Percentiles rank a stretch among this genome's conserved stretches.
phyloP scores from a whole-genome alignment of 176 grass and related monocot species.

The Phyllostachys edulis region DNA sequence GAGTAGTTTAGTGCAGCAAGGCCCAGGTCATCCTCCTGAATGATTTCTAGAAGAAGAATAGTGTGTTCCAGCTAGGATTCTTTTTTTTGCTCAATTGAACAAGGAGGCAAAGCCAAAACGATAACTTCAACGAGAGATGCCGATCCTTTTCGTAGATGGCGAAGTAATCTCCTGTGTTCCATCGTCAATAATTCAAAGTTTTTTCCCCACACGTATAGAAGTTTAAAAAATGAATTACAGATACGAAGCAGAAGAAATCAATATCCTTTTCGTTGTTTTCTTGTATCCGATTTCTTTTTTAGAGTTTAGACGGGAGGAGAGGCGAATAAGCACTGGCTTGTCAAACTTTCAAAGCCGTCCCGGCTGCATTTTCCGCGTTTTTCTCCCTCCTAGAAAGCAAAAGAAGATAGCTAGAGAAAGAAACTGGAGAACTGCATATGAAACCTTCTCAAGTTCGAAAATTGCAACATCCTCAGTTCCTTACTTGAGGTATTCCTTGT shows the following conservation, averaged over 20 bases:
- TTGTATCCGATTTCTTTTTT: neutral
- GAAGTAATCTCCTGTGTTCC: neutral
- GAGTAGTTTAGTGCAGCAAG: neutral
- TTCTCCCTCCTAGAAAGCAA: neutral
- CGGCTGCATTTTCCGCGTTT: neutral
- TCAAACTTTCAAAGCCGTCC: slow-evolving; percentile 4
- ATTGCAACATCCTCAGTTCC: neutral
- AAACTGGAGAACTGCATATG: neutral
- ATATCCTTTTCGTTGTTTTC: neutral
- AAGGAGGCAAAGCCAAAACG: slow-evolving; percentile 1
- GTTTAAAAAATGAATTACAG: neutral
- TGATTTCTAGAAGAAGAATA: slow-evolving; percentile 4
- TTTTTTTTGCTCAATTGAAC: slow-evolving; percentile 35
- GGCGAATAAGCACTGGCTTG: neutral
- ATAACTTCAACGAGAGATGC: slow-evolving; percentile 17
- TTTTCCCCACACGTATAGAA: neutral
- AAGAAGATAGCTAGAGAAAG: neutral
- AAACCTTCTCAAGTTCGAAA: neutral
- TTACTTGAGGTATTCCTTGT: neutral
- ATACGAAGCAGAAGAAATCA: neutral
- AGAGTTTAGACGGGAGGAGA: neutral
- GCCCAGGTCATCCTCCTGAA: neutral
- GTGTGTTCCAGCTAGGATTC: neutral
- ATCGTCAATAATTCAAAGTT: neutral
- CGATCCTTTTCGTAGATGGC: slow-evolving; percentile 26